Evolutionary conservation across 2,329 filamentous ascomycete species (phyloP).

Genomic region (Nemania sp.): DNA sequence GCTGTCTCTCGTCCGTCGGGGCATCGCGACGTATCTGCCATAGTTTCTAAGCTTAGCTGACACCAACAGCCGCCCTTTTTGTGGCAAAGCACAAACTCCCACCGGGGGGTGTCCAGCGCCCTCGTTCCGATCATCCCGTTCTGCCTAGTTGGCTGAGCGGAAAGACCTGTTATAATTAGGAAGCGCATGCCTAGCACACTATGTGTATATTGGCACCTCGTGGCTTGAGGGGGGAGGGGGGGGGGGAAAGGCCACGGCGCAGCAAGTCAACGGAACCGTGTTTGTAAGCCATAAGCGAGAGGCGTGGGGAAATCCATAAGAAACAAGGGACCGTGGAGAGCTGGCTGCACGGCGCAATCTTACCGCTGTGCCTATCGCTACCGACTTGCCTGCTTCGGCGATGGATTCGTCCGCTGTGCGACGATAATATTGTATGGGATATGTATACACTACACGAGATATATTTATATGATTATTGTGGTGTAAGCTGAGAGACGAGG

Average conservation of each 20-base stretch:
- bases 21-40: conserved; percentile 10
- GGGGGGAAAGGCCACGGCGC: background rate
- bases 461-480: conserved; percentile 5
- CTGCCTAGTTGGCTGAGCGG: conserved; percentile 5
- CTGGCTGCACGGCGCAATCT: conserved; percentile 7
- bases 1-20: conserved; percentile 15
- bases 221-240: too few species aligned
- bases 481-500: conserved; percentile 11
- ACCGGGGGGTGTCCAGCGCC: background rate
- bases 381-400: background rate
- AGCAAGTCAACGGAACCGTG: background rate
- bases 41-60: background rate
- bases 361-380: conserved; percentile 8
- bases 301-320: conserved; percentile 1
- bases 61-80: conserved; percentile 6
- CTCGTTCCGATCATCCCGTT: background rate
- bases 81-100: background rate
- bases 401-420: conserved; percentile 8
- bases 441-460: background rate
- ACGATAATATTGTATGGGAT: background rate
- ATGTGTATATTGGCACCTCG: conserved; percentile 1
- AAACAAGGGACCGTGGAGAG: conserved; percentile 9
- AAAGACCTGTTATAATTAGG: conserved; percentile 15
- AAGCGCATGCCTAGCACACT: background rate
- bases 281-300: conserved; percentile 8